Percentiles rank a stretch among this genome's conserved stretches.
Evolutionary conservation across 2,329 filamentous ascomycete genomes (phyloP).

Genomic region (Emmonsiellopsis sp.): DNA sequence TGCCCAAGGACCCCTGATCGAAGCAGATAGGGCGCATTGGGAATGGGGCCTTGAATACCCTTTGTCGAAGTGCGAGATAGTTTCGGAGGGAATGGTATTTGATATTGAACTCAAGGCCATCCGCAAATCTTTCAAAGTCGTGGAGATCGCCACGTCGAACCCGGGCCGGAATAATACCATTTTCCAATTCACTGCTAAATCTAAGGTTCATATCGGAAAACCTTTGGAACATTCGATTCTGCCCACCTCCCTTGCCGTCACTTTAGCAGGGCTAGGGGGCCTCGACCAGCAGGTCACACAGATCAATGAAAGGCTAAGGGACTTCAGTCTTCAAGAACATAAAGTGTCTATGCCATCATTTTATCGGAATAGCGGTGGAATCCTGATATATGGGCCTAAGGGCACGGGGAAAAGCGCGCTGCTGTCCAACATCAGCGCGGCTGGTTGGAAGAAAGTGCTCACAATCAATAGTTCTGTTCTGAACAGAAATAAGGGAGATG

Average conservation of each 20-base stretch:
- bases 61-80: conserved; percentile 50
- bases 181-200: conserved; percentile 25
- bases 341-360: conserved; percentile 30
- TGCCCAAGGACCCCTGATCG: conserved; percentile 14
- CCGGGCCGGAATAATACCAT: conserved; percentile 31
- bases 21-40: conserved; percentile 35
- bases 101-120: conserved; percentile 50
- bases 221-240: conserved; percentile 4
- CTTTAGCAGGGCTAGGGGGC: conserved; percentile 52
- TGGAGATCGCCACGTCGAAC: conserved; percentile 46
- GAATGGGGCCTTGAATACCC: conserved; percentile 38
- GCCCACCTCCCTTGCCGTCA: conserved; percentile 20
- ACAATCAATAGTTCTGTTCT: conserved; percentile 28
- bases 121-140: conserved; percentile 53
- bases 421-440: conserved; percentile 55
- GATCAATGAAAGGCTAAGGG: conserved; percentile 57
- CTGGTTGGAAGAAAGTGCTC: conserved; percentile 62
- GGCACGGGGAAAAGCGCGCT: conserved; percentile 80
- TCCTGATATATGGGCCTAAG: conserved; percentile 69
- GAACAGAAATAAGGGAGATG: conserved; percentile 29
- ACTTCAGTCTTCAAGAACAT: conserved; percentile 37
- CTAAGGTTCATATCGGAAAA: conserved; percentile 24
- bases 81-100: conserved; percentile 62
- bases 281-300: conserved; percentile 53
- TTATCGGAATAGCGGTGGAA: conserved; percentile 41